phyloP scores from a whole-genome alignment of 176 grass and related monocot genomes.

The Saccharum officinarum region DNA sequence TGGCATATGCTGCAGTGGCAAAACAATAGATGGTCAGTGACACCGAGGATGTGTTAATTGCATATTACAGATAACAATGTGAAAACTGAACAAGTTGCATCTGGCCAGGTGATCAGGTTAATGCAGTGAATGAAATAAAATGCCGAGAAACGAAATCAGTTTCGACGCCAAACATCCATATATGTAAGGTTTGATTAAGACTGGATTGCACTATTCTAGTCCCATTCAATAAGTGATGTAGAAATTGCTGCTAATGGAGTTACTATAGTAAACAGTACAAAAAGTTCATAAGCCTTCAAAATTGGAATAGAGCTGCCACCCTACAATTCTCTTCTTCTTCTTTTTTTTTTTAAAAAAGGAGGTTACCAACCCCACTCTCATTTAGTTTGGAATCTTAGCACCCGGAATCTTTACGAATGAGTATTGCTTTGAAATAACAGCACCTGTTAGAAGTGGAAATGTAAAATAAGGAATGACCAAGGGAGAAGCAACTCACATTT shows the following conservation, averaged over 20 bases:
- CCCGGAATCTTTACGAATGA: background rate
- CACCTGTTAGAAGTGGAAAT: background rate
- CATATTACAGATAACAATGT: background rate
- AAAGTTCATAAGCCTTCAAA: background rate
- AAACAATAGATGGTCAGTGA: slow-evolving; percentile 18
- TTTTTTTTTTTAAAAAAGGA: background rate
- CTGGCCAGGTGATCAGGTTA: background rate
- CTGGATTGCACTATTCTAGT: background rate
- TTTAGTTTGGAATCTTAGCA: background rate
- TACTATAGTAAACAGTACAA: background rate
- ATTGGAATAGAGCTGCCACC: background rate
- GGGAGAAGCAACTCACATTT: slow-evolving; percentile 37
- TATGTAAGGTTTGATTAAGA: background rate
- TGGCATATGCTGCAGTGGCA: slow-evolving; percentile 31
- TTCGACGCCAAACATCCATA: background rate
- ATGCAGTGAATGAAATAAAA: background rate
- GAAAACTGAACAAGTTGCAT: background rate
- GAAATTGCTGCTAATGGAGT: background rate
- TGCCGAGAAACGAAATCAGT: background rate
- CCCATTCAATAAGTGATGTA: background rate
- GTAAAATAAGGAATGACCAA: background rate
- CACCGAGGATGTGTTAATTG: background rate
- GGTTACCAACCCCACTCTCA: background rate
- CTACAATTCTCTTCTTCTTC: background rate
- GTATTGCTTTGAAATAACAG: background rate